A percentile compares a stretch with the other conserved stretches of the same genome.
Evolutionary conservation across 495 filamentous ascomycete species (phyloP).

Genomic region (Penicillium tannophilum): DNA sequence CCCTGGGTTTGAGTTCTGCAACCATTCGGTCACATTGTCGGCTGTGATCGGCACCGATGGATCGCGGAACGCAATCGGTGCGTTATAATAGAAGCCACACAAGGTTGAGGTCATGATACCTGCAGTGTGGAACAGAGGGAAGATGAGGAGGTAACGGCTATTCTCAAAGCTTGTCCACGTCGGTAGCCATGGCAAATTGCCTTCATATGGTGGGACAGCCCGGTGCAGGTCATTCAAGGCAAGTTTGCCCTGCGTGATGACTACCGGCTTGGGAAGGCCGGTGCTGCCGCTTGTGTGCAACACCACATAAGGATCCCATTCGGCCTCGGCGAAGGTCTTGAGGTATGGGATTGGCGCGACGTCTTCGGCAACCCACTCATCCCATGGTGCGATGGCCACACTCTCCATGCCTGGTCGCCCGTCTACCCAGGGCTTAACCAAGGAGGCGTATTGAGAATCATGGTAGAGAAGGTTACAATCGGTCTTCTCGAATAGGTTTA

Average conservation of each 20-base stretch:
- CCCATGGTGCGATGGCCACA: slow-evolving; percentile 16
- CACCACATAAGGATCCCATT: slow-evolving; percentile 31
- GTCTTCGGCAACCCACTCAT: slow-evolving; percentile 20
- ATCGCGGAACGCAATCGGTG: slow-evolving; percentile 11
- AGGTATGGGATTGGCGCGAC: slow-evolving; percentile 28
- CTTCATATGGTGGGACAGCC: slow-evolving; percentile 15
- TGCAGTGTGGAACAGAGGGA: slow-evolving; percentile 21
- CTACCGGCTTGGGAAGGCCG: slow-evolving; percentile 46
- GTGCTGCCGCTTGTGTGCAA: slow-evolving; percentile 51
- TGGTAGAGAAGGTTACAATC: slow-evolving; percentile 38
- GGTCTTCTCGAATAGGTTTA: slow-evolving; percentile 35
- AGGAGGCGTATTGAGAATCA: background rate
- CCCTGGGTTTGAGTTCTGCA: slow-evolving; percentile 18
- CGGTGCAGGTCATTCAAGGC: slow-evolving; percentile 22
- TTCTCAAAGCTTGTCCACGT: slow-evolving; percentile 17
- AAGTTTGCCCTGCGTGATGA: slow-evolving; percentile 30
- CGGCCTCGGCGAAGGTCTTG: slow-evolving; percentile 34
- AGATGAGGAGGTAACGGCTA: slow-evolving; percentile 16
- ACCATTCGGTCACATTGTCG: slow-evolving; percentile 19
- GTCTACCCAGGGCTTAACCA: slow-evolving; percentile 24
- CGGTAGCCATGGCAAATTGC: slow-evolving; percentile 11
- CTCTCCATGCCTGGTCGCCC: slow-evolving; percentile 22
- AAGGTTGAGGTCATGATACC: slow-evolving; percentile 9
- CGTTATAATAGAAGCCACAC: background rate
- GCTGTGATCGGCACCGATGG: slow-evolving; percentile 20